Base-by-base conservation (phyloP, 139 green algal species). In the Nannochloris sp. region DNA sequence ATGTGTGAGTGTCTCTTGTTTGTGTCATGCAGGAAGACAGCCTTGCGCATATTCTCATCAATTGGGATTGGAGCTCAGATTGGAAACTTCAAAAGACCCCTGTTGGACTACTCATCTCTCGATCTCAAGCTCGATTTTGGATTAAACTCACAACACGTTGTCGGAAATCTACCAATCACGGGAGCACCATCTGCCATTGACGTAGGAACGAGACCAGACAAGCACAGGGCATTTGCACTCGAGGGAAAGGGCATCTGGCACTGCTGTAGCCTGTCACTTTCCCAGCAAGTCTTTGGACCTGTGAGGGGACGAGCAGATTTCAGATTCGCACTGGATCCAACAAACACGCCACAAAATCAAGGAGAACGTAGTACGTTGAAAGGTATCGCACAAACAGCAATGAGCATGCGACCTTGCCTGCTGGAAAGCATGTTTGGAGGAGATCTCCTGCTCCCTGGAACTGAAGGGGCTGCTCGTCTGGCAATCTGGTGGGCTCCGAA, bases 201-300 rank as follows among this genome's bases (percentile, higher is more conserved):
- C 16, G 53, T 69, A 57, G 55, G 31, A 14, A 49, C 30, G 14
- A 50, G 59, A 14, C 65, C 65, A 17, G 65, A 73, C 55, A 66
- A 62, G 51, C 71, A 73, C 56, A 51, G 75, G 48, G 84, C 84
- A 2, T 88, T 89, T 61, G 76, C 83, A 3, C 62, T 89, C 14
- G 80, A 88, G 49, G 76, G 78, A 10, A 63, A 68, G 3, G 78
- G 82, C 51, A 74, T 69, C 4, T 92, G 86, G 85, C 83, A 93
- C 51, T 68, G 78, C 0, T 71, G 87, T 8, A 85, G 72, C 50
- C 51, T 84, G 4, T 87, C 79, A 1, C 28, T 80, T 2, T 65
- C 68, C 0, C 86, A 93, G 74, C 86, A 93, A 75, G 51, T 93
- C 6, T n/a, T 83, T 4, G 86, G 86, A 0, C 86, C 85, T 17